A percentile compares a stretch with the other conserved stretches of the same genome.
Evolutionary conservation across 2,329 filamentous ascomycete species (phyloP).

Genomic region (Metarhizium anisopliae): DNA sequence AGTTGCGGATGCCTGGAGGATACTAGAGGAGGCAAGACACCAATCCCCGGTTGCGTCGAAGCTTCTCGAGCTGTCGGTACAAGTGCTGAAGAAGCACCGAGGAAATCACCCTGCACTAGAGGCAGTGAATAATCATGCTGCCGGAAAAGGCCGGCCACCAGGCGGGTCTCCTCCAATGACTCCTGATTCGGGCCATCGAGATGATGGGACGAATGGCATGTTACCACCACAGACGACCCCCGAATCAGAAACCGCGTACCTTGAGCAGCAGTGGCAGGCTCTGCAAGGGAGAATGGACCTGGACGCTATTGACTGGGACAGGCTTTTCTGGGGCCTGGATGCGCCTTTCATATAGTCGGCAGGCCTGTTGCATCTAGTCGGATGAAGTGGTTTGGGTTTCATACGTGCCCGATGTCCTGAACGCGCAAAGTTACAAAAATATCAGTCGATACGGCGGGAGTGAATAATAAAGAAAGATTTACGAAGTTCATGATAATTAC

Average conservation of each 20-base stretch:
- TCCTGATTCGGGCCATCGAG: slow-evolving; percentile 16
- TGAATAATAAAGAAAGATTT: background rate
- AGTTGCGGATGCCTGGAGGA: slow-evolving; percentile 22
- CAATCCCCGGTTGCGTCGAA: slow-evolving; percentile 20
- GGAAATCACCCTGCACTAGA: slow-evolving; percentile 15
- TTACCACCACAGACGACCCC: slow-evolving; percentile 5
- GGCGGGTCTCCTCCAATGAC: slow-evolving; percentile 17
- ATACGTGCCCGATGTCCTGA: background rate
- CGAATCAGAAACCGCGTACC: slow-evolving; percentile 9
- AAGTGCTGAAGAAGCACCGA: slow-evolving; percentile 24
- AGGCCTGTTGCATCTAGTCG: background rate
- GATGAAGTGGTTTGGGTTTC: background rate
- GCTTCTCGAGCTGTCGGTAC: slow-evolving; percentile 20
- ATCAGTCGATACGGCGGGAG: background rate
- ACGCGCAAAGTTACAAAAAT: no score
- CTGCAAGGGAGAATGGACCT: slow-evolving; percentile 21
- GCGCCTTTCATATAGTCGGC: slow-evolving; percentile 20
- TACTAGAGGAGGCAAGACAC: slow-evolving; percentile 20
- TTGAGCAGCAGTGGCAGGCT: slow-evolving; percentile 18
- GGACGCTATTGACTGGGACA: slow-evolving; percentile 26
- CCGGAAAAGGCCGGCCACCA: background rate
- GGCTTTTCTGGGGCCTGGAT: slow-evolving; percentile 24
- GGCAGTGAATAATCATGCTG: slow-evolving; percentile 9
- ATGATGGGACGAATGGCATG: slow-evolving; percentile 5
- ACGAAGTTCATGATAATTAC: background rate